Percentiles rank a stretch among this genome's conserved stretches.
These are phyloP conservation scores for Daldinia childiae DNA, from an alignment of 495 filamentous ascomycete genomes.

Conservation along the genomic window DNA sequence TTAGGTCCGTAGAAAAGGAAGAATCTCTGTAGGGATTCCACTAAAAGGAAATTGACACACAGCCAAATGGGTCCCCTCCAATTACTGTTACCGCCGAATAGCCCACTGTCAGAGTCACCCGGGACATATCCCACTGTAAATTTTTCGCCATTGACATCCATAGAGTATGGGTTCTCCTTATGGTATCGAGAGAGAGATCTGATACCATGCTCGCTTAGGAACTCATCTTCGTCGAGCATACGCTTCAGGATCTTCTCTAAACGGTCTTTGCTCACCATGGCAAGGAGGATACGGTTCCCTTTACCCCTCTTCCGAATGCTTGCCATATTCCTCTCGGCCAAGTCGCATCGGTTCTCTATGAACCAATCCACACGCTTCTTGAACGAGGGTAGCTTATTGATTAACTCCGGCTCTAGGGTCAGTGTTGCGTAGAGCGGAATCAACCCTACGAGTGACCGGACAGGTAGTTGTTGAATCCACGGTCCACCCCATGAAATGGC, in stretches of 20 bases:
- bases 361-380: conserved; percentile 94
- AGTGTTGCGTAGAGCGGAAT: conserved; percentile 93
- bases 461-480: conserved; percentile 89
- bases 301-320: conserved; percentile 90
- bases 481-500: conserved; percentile 95
- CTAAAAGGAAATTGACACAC: conserved; percentile 93
- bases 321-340: conserved; percentile 91
- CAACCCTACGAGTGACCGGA: conserved; percentile 88
- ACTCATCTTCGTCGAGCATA: conserved; percentile 95
- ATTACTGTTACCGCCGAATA: conserved; percentile 98
- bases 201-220: conserved; percentile 89
- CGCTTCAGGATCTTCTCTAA: conserved; percentile 84
- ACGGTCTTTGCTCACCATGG: conserved; percentile 89
- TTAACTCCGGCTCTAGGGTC: conserved; percentile 90
- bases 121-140: conserved; percentile 92
- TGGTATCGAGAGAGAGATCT: conserved; percentile 94
- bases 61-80: conserved; percentile 96
- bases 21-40: conserved; percentile 91
- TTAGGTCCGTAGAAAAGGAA: conserved; percentile 93
- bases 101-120: conserved; percentile 90
- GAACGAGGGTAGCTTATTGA: conserved; percentile 92
- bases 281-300: conserved; percentile 82
- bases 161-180: conserved; percentile 87
- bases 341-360: conserved; percentile 81
- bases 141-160: conserved; percentile 92